phyloP scores from a whole-genome alignment of 2,329 filamentous ascomycete species.

The Xylariales sp. region DNA sequence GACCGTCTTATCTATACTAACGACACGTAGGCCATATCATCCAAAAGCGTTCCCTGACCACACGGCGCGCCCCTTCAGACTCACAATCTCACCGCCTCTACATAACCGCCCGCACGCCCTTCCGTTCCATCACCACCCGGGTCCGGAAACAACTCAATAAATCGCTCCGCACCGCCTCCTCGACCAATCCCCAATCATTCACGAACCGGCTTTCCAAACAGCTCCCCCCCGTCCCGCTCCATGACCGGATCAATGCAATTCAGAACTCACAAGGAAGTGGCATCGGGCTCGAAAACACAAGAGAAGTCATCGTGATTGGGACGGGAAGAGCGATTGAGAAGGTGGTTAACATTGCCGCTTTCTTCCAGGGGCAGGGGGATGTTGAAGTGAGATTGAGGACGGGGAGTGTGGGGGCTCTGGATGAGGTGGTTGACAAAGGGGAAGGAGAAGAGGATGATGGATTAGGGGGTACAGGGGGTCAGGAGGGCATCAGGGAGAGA shows the following conservation, averaged over 20 bases:
- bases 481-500: conserved; percentile 33
- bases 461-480: conserved; percentile 21
- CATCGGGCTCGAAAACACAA: conserved; percentile 28
- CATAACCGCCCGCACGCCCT: conserved; percentile 59
- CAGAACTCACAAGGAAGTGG: conserved; percentile 26
- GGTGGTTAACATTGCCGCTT: conserved; percentile 56
- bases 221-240: conserved; percentile 36
- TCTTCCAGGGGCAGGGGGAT: conserved; percentile 59
- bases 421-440: conserved; percentile 53
- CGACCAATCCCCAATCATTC: conserved; percentile 18
- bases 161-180: conserved; percentile 35
- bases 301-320: conserved; percentile 56
- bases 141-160: conserved; percentile 58
- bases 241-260: conserved; percentile 40
- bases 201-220: conserved; percentile 36
- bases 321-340: conserved; percentile 64
- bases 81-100: conserved; percentile 48
- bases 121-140: conserved; percentile 63
- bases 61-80: conserved; percentile 35
- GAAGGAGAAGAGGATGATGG: conserved; percentile 25
- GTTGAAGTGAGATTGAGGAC: conserved; percentile 57
- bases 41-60: conserved; percentile 43
- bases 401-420: conserved; percentile 59
- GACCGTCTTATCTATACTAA: no score
- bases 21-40: conserved; percentile 48